Base-by-base conservation (phyloP, 2,329 filamentous ascomycete genomes). In the Pseudogymnoascus sp. region DNA sequence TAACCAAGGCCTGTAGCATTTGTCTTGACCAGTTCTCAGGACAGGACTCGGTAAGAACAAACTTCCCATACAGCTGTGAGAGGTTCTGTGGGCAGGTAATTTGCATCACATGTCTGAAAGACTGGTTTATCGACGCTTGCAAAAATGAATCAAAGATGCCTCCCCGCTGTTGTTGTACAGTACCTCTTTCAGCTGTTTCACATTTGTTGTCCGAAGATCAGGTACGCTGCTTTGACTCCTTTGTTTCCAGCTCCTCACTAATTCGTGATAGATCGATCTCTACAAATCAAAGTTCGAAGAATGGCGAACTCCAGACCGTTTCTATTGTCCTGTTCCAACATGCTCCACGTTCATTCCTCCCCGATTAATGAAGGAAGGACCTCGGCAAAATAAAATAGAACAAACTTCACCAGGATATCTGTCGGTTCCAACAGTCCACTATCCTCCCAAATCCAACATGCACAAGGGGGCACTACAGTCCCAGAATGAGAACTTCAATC, bases 341-440 rank as follows among this genome's bases (percentile, higher is more conserved):
- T 82, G 81, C 67, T 82, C 80, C 0, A 70, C 74, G 1, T 82
- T 82, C 67, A 78, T 83, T 26, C 69, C 76, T 24, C 68, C 71
- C 33, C 72, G 74, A 31, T 65, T 73, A 1, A 56, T 56, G 33
- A 56, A 21, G 50, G 50, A 35, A 56, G 50, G 10, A 14, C 13
- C 29, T 56, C 50, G 29, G 8, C 50, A 35, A 35, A 56, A 6
- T 33, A 10, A 56, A 33, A 13, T 7, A 33, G 19, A 56, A n/a
- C 50, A 33, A 56, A 21, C 29, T 13, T 11, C 47, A 19, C 8
- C n/a, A 6, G 29, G 13, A 56, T 33, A 56, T 56, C 16, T 21
- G 29, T 26, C 24, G 24, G 24, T 26, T 26, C 24, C 24, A 26
- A 6, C 24, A 26, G 5, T 26, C 24, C 24, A 26, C 24, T 6